Conservation (phyloP, 2,329 filamentous ascomycete species). For the Coleophoma cylindrospora region DNA sequence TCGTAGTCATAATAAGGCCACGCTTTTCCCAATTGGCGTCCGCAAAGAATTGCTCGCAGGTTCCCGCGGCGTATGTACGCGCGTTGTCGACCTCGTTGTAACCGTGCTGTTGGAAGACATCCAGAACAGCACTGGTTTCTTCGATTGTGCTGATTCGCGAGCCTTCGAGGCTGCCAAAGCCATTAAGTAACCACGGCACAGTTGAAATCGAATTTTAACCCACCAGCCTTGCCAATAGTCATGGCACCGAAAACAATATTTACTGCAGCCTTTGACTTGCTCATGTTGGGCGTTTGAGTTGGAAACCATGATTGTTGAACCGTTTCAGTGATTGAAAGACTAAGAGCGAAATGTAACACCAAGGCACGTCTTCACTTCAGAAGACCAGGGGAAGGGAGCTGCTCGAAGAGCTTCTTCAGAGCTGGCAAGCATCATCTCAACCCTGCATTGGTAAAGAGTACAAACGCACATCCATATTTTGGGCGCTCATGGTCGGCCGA, state of each 20-base stretch:
- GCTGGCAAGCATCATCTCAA: too few relatives aligned
- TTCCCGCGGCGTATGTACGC: neutral
- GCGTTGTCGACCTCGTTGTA: conserved; percentile 68
- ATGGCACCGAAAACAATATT: conserved; percentile 25
- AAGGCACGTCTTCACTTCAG: neutral
- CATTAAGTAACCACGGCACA: neutral
- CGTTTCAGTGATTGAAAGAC: neutral
- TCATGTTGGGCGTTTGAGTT: neutral
- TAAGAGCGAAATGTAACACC: too few relatives aligned
- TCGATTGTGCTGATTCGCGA: conserved; percentile 25
- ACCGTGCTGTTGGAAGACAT: conserved; percentile 58
- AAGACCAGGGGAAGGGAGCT: neutral
- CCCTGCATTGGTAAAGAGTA: too few relatives aligned
- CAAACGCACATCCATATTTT: too few relatives aligned
- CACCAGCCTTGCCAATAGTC: conserved; percentile 19
- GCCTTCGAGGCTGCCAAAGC: conserved; percentile 9
- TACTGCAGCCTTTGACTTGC: neutral
- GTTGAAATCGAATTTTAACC: neutral
- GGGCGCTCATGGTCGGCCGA: too few relatives aligned
- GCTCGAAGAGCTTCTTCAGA: neutral
- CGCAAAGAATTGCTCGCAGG: neutral
- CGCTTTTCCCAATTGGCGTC: neutral
- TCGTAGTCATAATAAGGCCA: neutral
- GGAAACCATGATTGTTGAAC: neutral
- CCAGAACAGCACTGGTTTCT: conserved; percentile 54